Evolutionary conservation across 805 yeast species (phyloP).

Genomic region (Pichia gijzeniarum): DNA sequence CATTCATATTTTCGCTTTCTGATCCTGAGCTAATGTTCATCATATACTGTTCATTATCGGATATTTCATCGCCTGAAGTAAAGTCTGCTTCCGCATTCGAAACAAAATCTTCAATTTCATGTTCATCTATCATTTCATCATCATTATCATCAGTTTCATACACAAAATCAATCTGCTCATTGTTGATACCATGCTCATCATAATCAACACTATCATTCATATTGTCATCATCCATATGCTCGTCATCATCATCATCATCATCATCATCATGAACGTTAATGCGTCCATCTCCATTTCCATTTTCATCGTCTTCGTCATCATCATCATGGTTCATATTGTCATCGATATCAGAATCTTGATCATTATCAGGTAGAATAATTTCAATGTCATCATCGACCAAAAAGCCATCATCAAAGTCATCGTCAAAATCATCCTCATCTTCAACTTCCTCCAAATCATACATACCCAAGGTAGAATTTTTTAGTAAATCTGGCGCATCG

Average conservation of each 20-base stretch:
- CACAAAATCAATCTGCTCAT: conserved; percentile 8
- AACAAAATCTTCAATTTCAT: conserved; percentile 17
- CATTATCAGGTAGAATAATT: conserved; percentile 27
- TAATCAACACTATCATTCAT: conserved; percentile 20
- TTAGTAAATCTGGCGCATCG: conserved; percentile 75
- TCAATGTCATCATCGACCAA: conserved; percentile 22
- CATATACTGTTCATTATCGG: conserved; percentile 2
- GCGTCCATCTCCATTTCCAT: conserved; percentile 28
- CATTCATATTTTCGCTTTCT: conserved; percentile 1
- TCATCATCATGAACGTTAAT: conserved; percentile 19
- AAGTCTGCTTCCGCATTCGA: conserved; percentile 17
- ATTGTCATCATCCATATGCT: conserved; percentile 24
- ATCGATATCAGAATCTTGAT: conserved; percentile 24
- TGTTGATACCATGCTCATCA: not conserved
- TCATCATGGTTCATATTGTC: conserved; percentile 21
- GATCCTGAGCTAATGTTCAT: not conserved
- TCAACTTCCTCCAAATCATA: conserved; percentile 65
- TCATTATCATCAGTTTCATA: conserved; percentile 17
- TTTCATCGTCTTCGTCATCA: conserved; percentile 10
- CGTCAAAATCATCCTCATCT: conserved; percentile 29
- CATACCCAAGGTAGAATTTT: conserved; percentile 91
- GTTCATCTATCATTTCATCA: conserved; percentile 23
- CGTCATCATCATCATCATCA: conserved; percentile 29
- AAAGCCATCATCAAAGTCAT: conserved; percentile 20
- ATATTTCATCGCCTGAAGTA: not conserved